phyloP scores from a whole-genome alignment of 352 stramenopile species.

The Phytophthora sansomeana region DNA sequence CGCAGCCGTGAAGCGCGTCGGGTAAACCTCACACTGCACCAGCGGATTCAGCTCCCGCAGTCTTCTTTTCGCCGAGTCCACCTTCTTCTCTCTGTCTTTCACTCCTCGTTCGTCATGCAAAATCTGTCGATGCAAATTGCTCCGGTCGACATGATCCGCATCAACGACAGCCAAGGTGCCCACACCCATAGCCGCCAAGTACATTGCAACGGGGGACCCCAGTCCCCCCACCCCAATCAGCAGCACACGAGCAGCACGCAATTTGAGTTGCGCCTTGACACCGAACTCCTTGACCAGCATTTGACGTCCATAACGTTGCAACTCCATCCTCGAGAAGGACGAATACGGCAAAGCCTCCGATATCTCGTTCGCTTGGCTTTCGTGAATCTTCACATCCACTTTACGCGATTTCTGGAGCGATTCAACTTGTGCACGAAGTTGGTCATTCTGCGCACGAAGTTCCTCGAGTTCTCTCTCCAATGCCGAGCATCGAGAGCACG shows the following conservation, averaged over 20 bases:
- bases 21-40: constrained; percentile 60
- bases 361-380: constrained; percentile 6
- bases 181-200: constrained; percentile 95
- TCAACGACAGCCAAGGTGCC: constrained; percentile 95
- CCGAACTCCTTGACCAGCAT: constrained; percentile 95
- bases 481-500: constrained; percentile 38
- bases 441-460: constrained; percentile 38
- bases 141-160: constrained; percentile 94
- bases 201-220: constrained; percentile 95
- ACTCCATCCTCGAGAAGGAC: constrained; percentile 52
- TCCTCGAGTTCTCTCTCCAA: constrained; percentile 34
- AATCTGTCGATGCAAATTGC: constrained; percentile 98
- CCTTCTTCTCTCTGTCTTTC: constrained; percentile 85
- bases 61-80: constrained; percentile 78
- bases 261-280: constrained; percentile 83
- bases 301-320: constrained; percentile 94
- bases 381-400: not conserved
- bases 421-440: constrained; percentile 32
- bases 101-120: constrained; percentile 90
- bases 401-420: not conserved
- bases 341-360: constrained; percentile 40
- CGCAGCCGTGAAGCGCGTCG: constrained; percentile 59
- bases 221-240: constrained; percentile 96
- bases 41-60: constrained; percentile 84
- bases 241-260: constrained; percentile 82